A percentile compares a stretch with the other conserved stretches of the same genome.
Conservation (phyloP, 2,329 filamentous ascomycete genomes). For the Metarhizium robertsii region DNA sequence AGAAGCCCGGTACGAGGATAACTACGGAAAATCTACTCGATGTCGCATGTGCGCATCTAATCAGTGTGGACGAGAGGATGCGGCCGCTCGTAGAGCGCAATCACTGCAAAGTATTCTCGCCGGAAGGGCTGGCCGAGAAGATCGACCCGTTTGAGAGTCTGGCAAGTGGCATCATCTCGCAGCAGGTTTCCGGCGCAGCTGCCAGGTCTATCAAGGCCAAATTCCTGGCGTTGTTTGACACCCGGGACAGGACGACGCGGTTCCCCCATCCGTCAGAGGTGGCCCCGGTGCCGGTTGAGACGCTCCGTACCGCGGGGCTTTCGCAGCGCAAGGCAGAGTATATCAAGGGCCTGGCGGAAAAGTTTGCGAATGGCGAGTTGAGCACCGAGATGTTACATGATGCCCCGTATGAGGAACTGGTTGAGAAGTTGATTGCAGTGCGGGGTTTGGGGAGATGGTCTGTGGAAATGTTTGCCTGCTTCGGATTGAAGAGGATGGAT, state of each 20-base stretch:
- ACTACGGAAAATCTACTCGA: constrained; percentile 67
- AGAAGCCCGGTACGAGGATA: constrained; percentile 23
- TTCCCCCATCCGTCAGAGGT: constrained; percentile 78
- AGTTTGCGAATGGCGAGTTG: constrained; percentile 68
- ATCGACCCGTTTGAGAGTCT: constrained; percentile 84
- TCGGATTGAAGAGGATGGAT: constrained; percentile 88
- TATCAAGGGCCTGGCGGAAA: constrained; percentile 72
- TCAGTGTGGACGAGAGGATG: constrained; percentile 64
- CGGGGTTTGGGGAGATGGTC: constrained; percentile 83
- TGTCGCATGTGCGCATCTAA: constrained; percentile 65
- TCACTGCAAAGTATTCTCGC: constrained; percentile 69
- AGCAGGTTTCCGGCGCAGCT: constrained; percentile 91
- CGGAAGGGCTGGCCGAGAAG: constrained; percentile 71
- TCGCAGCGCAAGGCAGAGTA: constrained; percentile 96
- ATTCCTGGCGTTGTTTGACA: constrained; percentile 65
- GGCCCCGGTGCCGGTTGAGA: constrained; percentile 48
- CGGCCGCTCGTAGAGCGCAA: constrained; percentile 63
- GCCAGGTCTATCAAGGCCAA: constrained; percentile 82
- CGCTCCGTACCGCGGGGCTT: constrained; percentile 74
- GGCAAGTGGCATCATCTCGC: constrained; percentile 81
- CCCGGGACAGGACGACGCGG: constrained; percentile 20
- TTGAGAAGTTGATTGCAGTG: constrained; percentile 75
- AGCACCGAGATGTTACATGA: constrained; percentile 65
- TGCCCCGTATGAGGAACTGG: constrained; percentile 76
- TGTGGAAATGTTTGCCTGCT: constrained; percentile 97